Conservation (phyloP, 306 rosid genomes). For the Vigna reflexopilosa region DNA sequence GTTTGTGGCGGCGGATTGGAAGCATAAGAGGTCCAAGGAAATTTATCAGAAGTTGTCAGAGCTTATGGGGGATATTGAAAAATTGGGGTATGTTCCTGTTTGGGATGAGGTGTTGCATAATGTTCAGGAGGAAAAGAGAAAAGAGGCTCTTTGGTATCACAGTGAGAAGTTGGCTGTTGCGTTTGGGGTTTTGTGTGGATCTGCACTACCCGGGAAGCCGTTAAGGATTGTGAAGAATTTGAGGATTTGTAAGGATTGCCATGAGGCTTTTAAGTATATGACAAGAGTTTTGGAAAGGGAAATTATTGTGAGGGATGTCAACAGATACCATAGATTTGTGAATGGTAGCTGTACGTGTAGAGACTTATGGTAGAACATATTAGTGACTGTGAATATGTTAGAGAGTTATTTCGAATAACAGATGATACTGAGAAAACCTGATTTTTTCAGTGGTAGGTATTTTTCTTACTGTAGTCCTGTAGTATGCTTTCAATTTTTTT, state of each 20-base stretch:
- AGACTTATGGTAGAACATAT: conserved; percentile 68
- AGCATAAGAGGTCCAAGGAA: conserved; percentile 64
- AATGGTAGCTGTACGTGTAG: conserved; percentile 76
- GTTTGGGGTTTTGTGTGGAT: conserved; percentile 73
- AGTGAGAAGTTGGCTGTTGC: conserved; percentile 93
- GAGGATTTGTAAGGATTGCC: conserved; percentile 91
- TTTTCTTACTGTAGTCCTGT: background rate
- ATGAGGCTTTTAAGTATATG: conserved; percentile 73
- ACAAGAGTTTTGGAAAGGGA: conserved; percentile 74
- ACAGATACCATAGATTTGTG: conserved; percentile 80
- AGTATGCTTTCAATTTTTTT: background rate
- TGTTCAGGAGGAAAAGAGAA: conserved; percentile 72
- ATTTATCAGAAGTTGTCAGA: conserved; percentile 65
- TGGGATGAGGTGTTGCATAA: conserved; percentile 75
- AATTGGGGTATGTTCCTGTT: conserved; percentile 75
- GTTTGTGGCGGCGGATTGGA: conserved; percentile 83
- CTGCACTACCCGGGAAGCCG: conserved; percentile 68
- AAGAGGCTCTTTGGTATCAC: conserved; percentile 79
- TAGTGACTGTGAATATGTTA: conserved; percentile 14
- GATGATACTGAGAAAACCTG: conserved; percentile 15
- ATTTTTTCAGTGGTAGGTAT: background rate
- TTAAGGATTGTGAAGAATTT: conserved; percentile 83
- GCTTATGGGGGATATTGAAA: conserved; percentile 68
- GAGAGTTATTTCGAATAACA: conserved; percentile 20
- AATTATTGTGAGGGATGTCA: conserved; percentile 80